Evolutionary conservation across 345 rosid species (phyloP), one percentile per base, ranked within the genome.

Genomic region (Eutrema yunnanense): DNA sequence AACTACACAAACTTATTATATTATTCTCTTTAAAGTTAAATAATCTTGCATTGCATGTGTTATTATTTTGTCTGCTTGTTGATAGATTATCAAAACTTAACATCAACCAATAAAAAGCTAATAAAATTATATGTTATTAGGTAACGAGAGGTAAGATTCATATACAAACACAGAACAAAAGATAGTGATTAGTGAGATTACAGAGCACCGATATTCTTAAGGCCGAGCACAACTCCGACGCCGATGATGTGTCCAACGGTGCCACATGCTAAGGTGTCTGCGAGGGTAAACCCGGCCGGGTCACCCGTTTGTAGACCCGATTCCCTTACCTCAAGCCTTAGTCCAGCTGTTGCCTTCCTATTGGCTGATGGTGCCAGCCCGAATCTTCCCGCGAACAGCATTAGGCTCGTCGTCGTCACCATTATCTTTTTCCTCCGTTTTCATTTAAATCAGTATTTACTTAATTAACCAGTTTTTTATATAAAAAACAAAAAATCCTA

Each of bases 181-280:
- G 27, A 38, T n/a, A 56, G 26, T 34, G 27, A 38, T 7, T 19
- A 55, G 40, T 7, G 41, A 32, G 6, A 55, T 88, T 80, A 90
- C 48, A 91, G 75, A 60, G 88, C 87, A 78, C 97, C 98, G 0
- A 86, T 34, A 81, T 80, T 94, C 81, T 94, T 86, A 11, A 90
- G 96, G 49, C 98, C 97, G 56, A 94, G 92, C 48, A 87, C 97
- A 51, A 89, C 81, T 47, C 97, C 97, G 11, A 90, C 97, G 4
- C 96, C 95, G 58, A 94, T 84, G 42, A 90, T 88, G 83, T 91
- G 98, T 16, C 97, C 98, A n/a, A 94, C 81, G 34, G 36, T 0
- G 1, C 98, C 98, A 72, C 98, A 94, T 29, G 97, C 97, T 84
- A 94, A 86, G 6, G 98, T 94, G 74, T 94, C 98, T 3, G 98